Evolutionary conservation across 2,329 filamentous ascomycete species (phyloP).

Genomic region (Botryosphaeria dothidea): DNA sequence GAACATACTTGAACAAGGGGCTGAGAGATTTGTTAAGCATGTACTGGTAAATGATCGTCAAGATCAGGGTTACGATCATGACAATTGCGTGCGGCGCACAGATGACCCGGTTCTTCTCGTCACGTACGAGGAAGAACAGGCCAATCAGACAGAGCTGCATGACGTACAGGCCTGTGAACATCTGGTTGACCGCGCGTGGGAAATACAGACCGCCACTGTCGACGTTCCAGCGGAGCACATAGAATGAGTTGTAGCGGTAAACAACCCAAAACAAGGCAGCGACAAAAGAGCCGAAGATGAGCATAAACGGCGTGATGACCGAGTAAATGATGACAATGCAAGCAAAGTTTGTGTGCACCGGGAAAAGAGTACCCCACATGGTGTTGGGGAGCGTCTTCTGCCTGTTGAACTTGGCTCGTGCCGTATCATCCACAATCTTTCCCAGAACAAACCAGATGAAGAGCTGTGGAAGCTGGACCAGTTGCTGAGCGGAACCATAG

Average conservation of each 20-base stretch:
- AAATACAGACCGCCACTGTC: slow-evolving; percentile 94
- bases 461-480: slow-evolving; percentile 77
- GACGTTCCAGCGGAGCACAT: slow-evolving; percentile 83
- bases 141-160: slow-evolving; percentile 91
- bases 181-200: slow-evolving; percentile 89
- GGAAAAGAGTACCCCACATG: slow-evolving; percentile 92
- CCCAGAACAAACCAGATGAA: slow-evolving; percentile 80
- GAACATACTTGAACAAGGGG: slow-evolving; percentile 83
- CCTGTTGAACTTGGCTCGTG: slow-evolving; percentile 77
- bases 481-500: slow-evolving; percentile 74
- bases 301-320: slow-evolving; percentile 84
- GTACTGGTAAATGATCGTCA: slow-evolving; percentile 77
- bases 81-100: slow-evolving; percentile 77
- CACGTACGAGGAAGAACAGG: slow-evolving; percentile 76
- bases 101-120: slow-evolving; percentile 54
- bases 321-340: slow-evolving; percentile 90
- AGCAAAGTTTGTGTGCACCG: slow-evolving; percentile 94
- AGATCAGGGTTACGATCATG: slow-evolving; percentile 74
- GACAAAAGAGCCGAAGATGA: slow-evolving; percentile 90
- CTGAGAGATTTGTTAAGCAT: slow-evolving; percentile 81
- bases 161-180: slow-evolving; percentile 91
- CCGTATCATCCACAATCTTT: slow-evolving; percentile 79
- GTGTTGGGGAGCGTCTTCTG: slow-evolving; percentile 78
- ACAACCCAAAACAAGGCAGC: slow-evolving; percentile 92
- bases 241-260: slow-evolving; percentile 95